Conservation (phyloP, 2,329 filamentous ascomycete species). For the Penicillium sp. region DNA sequence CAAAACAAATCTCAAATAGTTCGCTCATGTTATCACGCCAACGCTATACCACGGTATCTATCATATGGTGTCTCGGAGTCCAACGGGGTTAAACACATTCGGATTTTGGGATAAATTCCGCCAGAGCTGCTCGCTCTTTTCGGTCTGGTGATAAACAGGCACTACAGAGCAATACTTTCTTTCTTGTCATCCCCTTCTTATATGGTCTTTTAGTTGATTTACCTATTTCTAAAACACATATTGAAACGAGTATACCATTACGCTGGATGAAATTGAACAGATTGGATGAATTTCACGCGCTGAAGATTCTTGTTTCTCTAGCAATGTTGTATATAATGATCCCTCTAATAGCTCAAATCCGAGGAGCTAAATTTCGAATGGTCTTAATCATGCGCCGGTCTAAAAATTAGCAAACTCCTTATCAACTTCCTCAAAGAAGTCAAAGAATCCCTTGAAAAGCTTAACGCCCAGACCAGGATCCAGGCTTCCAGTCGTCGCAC, state of each 20-base stretch:
- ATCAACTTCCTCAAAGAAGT: conserved; percentile 84
- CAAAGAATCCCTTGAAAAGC: conserved; percentile 87
- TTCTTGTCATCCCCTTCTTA: conserved; percentile 1
- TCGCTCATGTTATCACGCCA: not conserved
- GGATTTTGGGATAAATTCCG: not conserved
- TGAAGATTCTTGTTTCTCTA: not conserved
- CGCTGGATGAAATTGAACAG: not conserved
- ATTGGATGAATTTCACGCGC: not conserved
- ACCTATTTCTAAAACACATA: not conserved
- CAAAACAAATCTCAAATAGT: not conserved
- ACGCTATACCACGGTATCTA: not conserved
- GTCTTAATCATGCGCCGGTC: not conserved
- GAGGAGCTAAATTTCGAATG: conserved; percentile 4
- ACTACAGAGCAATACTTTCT: not conserved
- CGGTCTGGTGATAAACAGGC: not conserved
- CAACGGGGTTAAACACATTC: not conserved
- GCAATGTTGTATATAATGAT: conserved; percentile 1
- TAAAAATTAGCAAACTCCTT: conserved; percentile 66
- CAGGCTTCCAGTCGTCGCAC: conserved; percentile 81
- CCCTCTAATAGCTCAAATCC: not conserved
- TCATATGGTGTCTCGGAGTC: not conserved
- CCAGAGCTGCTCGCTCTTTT: not conserved
- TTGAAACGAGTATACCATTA: conserved; percentile 11
- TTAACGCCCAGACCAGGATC: conserved; percentile 88
- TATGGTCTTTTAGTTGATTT: conserved; percentile 4